Evolutionary conservation across 345 rosid genomes (phyloP).

Genomic region (Noccaea bulbosa): DNA sequence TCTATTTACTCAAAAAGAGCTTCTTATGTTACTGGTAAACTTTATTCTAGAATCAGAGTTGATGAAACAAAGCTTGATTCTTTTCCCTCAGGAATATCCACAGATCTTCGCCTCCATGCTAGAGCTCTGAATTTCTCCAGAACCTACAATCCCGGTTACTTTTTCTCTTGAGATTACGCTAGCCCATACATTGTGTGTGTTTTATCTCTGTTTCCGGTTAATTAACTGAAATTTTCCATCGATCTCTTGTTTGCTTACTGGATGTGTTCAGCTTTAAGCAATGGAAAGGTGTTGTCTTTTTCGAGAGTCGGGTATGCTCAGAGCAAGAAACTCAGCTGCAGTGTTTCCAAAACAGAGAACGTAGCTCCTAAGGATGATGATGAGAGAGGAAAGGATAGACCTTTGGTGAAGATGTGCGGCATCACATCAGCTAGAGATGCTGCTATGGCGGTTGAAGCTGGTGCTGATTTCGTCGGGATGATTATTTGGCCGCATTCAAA

Average conservation of each 20-base stretch:
- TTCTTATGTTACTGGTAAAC: neutral
- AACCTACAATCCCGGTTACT: conserved; percentile 19
- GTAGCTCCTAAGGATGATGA: conserved; percentile 27
- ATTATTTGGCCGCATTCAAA: conserved; percentile 88
- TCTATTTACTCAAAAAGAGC: conserved; percentile 37
- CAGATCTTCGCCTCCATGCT: conserved; percentile 22
- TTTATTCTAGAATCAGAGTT: neutral
- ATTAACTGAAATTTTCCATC: conserved; percentile 18
- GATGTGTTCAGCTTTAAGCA: conserved; percentile 42
- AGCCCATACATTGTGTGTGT: neutral
- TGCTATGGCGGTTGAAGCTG: conserved; percentile 85
- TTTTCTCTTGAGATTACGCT: neutral
- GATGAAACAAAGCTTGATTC: conserved; percentile 5
- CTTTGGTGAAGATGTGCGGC: conserved; percentile 89
- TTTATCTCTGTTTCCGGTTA: neutral
- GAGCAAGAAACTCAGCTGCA: conserved; percentile 36
- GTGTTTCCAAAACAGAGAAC: conserved; percentile 42
- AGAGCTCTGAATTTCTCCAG: conserved; percentile 21
- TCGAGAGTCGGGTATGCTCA: conserved; percentile 18
- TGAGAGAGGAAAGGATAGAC: conserved; percentile 41
- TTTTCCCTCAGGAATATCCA: conserved; percentile 30
- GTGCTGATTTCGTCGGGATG: conserved; percentile 85
- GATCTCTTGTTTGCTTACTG: conserved; percentile 14
- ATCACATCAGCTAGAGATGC: conserved; percentile 81
- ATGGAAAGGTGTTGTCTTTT: conserved; percentile 24